Conservation (phyloP, 2,329 filamentous ascomycete genomes). For the Pseudopithomyces maydicus region DNA sequence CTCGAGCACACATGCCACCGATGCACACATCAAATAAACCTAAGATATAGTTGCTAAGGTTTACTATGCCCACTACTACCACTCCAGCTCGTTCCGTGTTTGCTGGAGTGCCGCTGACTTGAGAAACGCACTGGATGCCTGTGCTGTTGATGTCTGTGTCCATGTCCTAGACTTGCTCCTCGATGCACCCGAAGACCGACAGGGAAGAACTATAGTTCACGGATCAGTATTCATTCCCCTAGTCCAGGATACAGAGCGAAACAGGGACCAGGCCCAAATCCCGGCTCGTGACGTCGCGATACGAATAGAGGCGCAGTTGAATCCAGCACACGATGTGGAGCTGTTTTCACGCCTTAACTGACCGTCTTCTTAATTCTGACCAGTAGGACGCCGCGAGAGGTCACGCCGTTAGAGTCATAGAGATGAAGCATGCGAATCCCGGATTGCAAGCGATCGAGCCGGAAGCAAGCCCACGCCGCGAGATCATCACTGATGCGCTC, state of each 20-base stretch:
- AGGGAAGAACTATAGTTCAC: conserved; percentile 9
- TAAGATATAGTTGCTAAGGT: neutral
- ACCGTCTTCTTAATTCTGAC: conserved; percentile 71
- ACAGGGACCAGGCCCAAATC: neutral
- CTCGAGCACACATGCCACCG: neutral
- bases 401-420: conserved; percentile 68
- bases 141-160: conserved; percentile 1
- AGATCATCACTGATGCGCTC: conserved; percentile 76
- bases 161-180: conserved; percentile 5
- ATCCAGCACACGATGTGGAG: neutral
- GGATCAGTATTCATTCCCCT: conserved; percentile 1
- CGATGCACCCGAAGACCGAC: conserved; percentile 4
- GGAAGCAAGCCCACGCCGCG: conserved; percentile 86
- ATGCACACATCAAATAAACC: neutral
- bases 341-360: conserved; percentile 27
- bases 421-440: conserved; percentile 82
- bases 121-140: neutral
- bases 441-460: conserved; percentile 76
- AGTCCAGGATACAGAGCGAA: neutral
- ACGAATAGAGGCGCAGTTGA: neutral
- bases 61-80: conserved; percentile 3
- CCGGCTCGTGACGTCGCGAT: neutral
- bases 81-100: neutral
- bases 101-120: neutral
- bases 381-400: conserved; percentile 72